phyloP scores from a whole-genome alignment of 192 early-diverging fungal genomes.

The Entomortierella chlamydospora region DNA sequence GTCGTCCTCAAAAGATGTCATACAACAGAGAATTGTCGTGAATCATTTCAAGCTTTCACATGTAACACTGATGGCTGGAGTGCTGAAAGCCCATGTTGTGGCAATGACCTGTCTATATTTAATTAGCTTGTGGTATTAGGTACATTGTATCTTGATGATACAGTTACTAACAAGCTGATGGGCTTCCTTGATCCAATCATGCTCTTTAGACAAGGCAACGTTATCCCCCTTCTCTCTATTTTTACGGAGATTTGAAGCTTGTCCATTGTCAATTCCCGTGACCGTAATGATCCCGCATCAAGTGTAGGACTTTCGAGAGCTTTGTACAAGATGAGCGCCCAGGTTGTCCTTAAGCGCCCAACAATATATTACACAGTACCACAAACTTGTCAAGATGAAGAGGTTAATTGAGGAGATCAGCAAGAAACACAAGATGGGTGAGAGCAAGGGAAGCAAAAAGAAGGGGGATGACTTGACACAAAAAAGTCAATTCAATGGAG shows the following conservation, averaged over 20 bases:
- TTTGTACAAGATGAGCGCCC: conserved; percentile 14
- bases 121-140: neutral
- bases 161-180: neutral
- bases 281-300: conserved; percentile 5
- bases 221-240: conserved; percentile 42
- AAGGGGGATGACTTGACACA: neutral
- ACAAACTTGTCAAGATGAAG: conserved; percentile 9
- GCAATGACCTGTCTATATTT: conserved; percentile 1
- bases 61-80: conserved; percentile 25
- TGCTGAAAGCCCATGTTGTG: conserved; percentile 30
- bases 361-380: conserved; percentile 27
- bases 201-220: conserved; percentile 8
- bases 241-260: conserved; percentile 40
- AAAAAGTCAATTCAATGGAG: neutral
- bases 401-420: neutral
- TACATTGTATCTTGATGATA: neutral
- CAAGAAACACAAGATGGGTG: neutral
- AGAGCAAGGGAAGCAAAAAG: neutral
- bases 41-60: conserved; percentile 34
- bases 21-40: conserved; percentile 8
- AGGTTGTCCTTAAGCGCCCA: conserved; percentile 28
- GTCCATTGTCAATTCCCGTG: conserved; percentile 17
- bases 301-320: neutral
- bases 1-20: conserved; percentile 20
- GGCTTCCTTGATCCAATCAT: neutral